phyloP scores from a whole-genome alignment of 345 rosid species.

The Carallia pectinifolia region DNA sequence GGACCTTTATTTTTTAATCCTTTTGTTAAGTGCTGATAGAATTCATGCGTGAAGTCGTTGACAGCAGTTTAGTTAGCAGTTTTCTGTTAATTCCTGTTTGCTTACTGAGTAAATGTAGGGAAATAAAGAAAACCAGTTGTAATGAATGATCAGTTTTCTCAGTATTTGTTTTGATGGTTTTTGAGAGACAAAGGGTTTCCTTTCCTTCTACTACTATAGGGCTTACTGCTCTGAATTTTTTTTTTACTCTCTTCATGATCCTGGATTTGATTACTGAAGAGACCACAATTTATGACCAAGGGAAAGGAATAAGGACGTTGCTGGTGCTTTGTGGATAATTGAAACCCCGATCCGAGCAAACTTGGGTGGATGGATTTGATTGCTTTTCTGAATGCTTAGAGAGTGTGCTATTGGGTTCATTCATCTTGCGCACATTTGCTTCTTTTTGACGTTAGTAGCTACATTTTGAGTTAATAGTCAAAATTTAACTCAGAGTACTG shows the following conservation, averaged over 20 bases:
- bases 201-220: background rate
- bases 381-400: background rate
- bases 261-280: background rate
- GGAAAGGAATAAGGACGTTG: no score
- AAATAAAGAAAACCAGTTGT: background rate
- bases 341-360: background rate
- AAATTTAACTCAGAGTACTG: background rate
- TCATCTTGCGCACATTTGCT: background rate
- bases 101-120: background rate
- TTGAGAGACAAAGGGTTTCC: background rate
- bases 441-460: background rate
- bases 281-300: no score
- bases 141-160: background rate
- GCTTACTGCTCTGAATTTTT: conserved; percentile 6
- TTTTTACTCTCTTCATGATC: background rate
- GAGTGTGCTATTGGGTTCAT: background rate
- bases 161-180: background rate
- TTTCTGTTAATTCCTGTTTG: background rate
- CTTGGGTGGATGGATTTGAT: background rate
- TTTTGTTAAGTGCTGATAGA: conserved; percentile 10
- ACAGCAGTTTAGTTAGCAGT: background rate
- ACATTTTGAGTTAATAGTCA: background rate
- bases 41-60: background rate
- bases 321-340: background rate
- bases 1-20: background rate